phyloP scores from a whole-genome alignment of 208 protist genomes.

The Wallacemonas sp. region DNA sequence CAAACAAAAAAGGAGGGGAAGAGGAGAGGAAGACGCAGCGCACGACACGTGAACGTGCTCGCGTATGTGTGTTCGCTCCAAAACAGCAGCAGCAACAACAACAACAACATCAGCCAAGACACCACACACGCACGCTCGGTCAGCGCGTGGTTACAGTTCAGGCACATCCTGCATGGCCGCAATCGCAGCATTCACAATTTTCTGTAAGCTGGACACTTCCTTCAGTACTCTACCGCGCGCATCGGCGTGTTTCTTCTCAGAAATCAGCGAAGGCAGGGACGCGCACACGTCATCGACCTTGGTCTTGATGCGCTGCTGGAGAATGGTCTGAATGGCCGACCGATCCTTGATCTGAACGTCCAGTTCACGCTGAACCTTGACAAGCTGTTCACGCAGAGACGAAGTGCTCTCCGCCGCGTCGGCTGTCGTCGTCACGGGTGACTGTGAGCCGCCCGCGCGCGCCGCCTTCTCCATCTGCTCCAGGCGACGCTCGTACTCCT shows the following conservation, averaged over 20 bases:
- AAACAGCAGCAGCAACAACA: slow-evolving; percentile 6
- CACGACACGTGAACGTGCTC: not conserved
- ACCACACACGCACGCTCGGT: too few relatives aligned
- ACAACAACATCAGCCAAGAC: too few relatives aligned
- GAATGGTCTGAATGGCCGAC: slow-evolving; percentile 79
- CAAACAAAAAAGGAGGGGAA: not conserved
- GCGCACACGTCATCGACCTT: slow-evolving; percentile 79
- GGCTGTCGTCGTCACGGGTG: not conserved
- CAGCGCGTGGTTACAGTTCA: too few relatives aligned
- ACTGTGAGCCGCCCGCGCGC: not conserved
- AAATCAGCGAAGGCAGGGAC: slow-evolving; percentile 11
- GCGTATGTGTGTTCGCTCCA: too few relatives aligned
- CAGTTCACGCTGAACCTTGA: slow-evolving; percentile 1
- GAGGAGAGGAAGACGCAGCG: not conserved
- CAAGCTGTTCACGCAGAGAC: slow-evolving; percentile 9
- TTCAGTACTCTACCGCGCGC: slow-evolving; percentile 19
- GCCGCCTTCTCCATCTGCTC: slow-evolving; percentile 2
- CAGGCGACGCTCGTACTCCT: slow-evolving; percentile 11
- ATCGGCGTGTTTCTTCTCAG: slow-evolving; percentile 9
- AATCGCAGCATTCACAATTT: slow-evolving; percentile 68
- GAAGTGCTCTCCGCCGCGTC: slow-evolving; percentile 2
- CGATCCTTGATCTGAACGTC: slow-evolving; percentile 71
- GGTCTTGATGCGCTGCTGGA: slow-evolving; percentile 79
- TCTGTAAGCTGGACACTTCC: slow-evolving; percentile 53
- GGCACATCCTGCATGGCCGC: slow-evolving; percentile 64